Conservation (phyloP, 768 basidiomycete species). For the Lentinula boryana region DNA sequence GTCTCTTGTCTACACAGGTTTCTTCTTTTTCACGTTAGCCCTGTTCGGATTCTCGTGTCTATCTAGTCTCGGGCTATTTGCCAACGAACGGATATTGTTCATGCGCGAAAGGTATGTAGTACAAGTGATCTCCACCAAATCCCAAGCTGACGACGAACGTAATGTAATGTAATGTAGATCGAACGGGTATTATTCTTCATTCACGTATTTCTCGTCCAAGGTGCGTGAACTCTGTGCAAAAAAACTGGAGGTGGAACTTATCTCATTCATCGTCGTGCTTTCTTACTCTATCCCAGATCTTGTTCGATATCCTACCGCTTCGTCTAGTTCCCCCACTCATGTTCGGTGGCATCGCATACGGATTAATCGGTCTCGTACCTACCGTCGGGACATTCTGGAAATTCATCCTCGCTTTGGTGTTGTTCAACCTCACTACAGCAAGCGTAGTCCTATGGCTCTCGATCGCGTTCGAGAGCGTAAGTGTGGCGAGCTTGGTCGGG, state of each 20-base stretch:
- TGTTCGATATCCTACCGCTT: conserved; percentile 94
- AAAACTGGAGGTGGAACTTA: not conserved
- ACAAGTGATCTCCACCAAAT: not conserved
- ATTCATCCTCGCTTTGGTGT: conserved; percentile 90
- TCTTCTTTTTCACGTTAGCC: conserved; percentile 97
- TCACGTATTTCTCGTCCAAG: conserved; percentile 97
- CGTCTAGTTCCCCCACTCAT: conserved; percentile 93
- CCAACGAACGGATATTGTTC: conserved; percentile 92
- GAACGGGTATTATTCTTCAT: conserved; percentile 96
- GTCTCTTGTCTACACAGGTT: conserved; percentile 35
- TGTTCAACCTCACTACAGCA: conserved; percentile 96
- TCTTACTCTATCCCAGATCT: conserved; percentile 43
- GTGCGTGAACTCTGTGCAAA: too few relatives aligned
- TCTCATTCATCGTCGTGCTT: not conserved
- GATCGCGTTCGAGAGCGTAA: conserved; percentile 79
- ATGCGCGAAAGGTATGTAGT: conserved; percentile 94
- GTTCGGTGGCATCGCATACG: conserved; percentile 94
- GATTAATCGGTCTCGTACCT: conserved; percentile 91
- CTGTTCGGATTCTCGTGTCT: conserved; percentile 96
- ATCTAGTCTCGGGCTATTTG: conserved; percentile 89
- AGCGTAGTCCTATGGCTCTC: conserved; percentile 88
- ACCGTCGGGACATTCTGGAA: conserved; percentile 93
- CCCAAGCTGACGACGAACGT: not conserved
- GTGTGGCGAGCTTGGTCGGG: conserved; percentile 88
- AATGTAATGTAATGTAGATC: conserved; percentile 49